These are phyloP conservation scores for Neoascochyta sp. DNA, from an alignment of 2,329 filamentous ascomycete genomes.

Conservation along the genomic window DNA sequence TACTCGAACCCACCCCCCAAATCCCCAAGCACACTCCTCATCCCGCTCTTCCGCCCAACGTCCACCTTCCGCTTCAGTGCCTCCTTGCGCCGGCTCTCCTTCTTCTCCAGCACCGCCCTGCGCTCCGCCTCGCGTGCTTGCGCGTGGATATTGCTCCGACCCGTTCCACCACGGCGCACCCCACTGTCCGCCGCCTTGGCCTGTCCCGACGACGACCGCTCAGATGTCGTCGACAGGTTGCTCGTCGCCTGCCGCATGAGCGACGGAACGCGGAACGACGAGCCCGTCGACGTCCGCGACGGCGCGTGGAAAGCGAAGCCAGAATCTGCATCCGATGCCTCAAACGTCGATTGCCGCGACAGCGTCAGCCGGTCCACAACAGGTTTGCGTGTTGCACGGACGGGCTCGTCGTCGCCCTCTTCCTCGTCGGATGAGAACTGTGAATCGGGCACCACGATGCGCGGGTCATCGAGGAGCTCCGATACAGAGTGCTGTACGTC, in stretches of 20 bases:
- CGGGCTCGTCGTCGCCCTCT: constrained; percentile 39
- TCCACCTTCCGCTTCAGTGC: constrained; percentile 45
- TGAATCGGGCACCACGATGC: constrained; percentile 55
- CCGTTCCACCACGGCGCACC: constrained; percentile 50
- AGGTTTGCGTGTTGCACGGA: constrained; percentile 24
- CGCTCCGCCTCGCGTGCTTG: constrained; percentile 58
- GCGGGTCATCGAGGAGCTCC: constrained; percentile 68
- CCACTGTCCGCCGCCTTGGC: constrained; percentile 24
- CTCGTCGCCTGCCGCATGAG: constrained; percentile 72
- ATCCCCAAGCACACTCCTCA: constrained; percentile 33
- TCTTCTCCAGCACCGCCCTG: constrained; percentile 48
- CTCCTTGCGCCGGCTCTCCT: constrained; percentile 50
- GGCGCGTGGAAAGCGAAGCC: constrained; percentile 56
- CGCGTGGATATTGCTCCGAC: constrained; percentile 59
- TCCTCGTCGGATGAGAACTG: constrained; percentile 38
- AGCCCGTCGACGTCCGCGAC: constrained; percentile 31
- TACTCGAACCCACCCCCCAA: constrained; percentile 39
- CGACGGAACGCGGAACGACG: constrained; percentile 63
- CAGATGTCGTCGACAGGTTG: constrained; percentile 33
- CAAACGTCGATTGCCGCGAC: constrained; percentile 50
- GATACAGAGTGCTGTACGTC: constrained; percentile 83
- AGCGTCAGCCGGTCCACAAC: constrained; percentile 73
- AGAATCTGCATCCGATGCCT: constrained; percentile 22
- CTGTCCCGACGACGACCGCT: constrained; percentile 34
- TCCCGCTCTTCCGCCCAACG: constrained; percentile 18